Base-by-base conservation (phyloP, 352 stramenopile genomes). In the Globisporangium barbulae region DNA sequence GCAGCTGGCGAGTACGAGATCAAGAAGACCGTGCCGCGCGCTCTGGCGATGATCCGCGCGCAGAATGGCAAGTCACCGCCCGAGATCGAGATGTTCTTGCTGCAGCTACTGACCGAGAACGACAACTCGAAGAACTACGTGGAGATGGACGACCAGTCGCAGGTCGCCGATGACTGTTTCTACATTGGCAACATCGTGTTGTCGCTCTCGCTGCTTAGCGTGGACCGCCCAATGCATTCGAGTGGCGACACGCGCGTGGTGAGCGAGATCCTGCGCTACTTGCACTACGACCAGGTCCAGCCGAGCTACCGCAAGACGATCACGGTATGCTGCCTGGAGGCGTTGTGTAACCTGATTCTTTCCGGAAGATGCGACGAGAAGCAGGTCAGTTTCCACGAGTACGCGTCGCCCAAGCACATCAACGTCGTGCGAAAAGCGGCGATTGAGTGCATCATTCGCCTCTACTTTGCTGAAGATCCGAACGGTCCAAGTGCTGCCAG, bases 111-210 rank as follows among this genome's bases (percentile, higher is more conserved):
- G 21, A 81, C 58, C 25, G 84, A 94, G 59, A 94, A 94, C 61
- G 86, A 94, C 73, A 94, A 94, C 68, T 94, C 86, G 50, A 93
- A 94, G 61, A 94, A 94, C 61, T 94, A 93, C 49, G 83, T 94
- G 35, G 83, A 94, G 65, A 93, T 93, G 84, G 84, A 87, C 60
- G 86, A 94, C 44, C 82, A 92, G 59, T 92, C 83, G 0, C 83
- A 91, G 68, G 86, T 93, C 52, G 84, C 81, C 0, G 86, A 93
- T 54, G 84, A 94, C 70, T 93, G 84, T 47, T 94, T 91, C 60
- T 94, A 93, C 79, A 74, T 95, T 52, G 84, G 85, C 28, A 87
- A 78, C 53, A 82, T 92, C 12, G 80, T 95, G 22, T 41, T 94
- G 9, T 85, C 85, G 44, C 65, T 94, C 4, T 94, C 85, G 9